Percentiles rank a stretch among this genome's conserved stretches.
These are phyloP conservation scores for Psilocybe sp. DNA, from an alignment of 768 basidiomycete genomes.

Conservation along the genomic window DNA sequence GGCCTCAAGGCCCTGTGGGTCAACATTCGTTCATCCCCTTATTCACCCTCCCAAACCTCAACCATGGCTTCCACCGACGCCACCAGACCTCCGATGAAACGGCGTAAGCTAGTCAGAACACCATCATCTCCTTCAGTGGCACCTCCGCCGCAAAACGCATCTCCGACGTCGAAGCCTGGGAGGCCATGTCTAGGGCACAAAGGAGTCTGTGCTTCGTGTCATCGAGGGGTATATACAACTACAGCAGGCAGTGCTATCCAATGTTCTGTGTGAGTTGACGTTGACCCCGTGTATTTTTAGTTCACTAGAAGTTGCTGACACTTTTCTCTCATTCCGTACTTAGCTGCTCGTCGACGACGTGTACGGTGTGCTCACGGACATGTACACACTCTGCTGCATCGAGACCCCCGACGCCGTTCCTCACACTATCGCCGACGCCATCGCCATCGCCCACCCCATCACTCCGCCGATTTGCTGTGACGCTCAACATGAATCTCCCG, in stretches of 20 bases:
- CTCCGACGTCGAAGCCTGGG: not conserved
- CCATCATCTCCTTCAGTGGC: conserved; percentile 1
- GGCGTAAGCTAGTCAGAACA: conserved; percentile 20
- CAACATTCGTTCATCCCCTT: too few species aligned
- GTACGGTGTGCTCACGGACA: conserved; percentile 43
- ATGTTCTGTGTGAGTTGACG: conserved; percentile 25
- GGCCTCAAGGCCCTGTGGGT: too few species aligned
- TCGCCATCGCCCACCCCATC: conserved; percentile 27
- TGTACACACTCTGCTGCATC: conserved; percentile 35
- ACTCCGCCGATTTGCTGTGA: conserved; percentile 25
- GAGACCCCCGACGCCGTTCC: conserved; percentile 34
- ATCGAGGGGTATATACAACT: conserved; percentile 21
- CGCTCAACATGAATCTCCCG: conserved; percentile 25
- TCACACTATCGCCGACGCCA: conserved; percentile 36
- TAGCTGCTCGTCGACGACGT: conserved; percentile 40
- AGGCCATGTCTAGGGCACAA: not conserved
- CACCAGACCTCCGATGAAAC: conserved; percentile 23
- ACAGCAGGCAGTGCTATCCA: conserved; percentile 18
- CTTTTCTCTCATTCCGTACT: not conserved
- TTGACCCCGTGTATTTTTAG: conserved; percentile 2
- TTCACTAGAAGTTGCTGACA: not conserved
- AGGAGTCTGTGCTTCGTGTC: conserved; percentile 25
- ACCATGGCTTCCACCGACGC: not conserved
- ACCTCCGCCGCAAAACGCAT: not conserved
- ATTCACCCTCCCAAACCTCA: too few species aligned